Evolutionary conservation across 441 rosid species (phyloP), one percentile per base, ranked within the genome.

Genomic region (Dalechampia spathulata): DNA sequence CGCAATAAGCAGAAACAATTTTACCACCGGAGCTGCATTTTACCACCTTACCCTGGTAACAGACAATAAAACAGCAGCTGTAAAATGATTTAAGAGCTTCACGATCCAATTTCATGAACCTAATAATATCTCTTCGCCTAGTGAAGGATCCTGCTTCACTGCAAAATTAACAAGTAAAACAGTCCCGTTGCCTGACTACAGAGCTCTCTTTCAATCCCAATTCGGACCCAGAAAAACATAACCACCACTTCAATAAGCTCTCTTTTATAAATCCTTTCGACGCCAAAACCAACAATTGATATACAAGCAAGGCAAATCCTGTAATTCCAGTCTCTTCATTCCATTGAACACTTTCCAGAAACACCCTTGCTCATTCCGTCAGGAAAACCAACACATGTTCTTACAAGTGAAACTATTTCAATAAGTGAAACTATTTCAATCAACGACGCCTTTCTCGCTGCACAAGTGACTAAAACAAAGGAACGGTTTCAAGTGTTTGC

Each of bases 71-170:
- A 83, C 78, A 36, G 86, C 82, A 40, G 82, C 71, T 0, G 83
- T 58, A 50, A 88, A 88, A 77, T 77, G 83, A 75, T 82, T n/a
- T 85, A 61, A 88, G 67, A 30, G 82, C 79, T 15, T 75, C 66
- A 44, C 66, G 49, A 64, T 79, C 79, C 34, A 76, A 72, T 68
- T 80, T 88, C 52, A 88, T 72, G 16, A 88, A 66, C 50, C 79
- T 75, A 49, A 85, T 65, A 64, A 85, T n/a, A n/a, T 80, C 79
- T 80, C 94, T 72, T 77, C 78, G 49, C 82, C 91, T 52, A 88
- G 27, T 8, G 96, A 80, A 68, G 90, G 86, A 73, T 85, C 96
- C 78, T 88, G 96, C 80, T 88, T 88, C 71, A 83, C 94, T 0
- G 96, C 87, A 1, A 88, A 85, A 78, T 88, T 88, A 38, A 88